Percentiles rank a stretch among this genome's conserved stretches.
Conservation (phyloP, 805 yeast species). For the Kodamaea fukazawae region DNA sequence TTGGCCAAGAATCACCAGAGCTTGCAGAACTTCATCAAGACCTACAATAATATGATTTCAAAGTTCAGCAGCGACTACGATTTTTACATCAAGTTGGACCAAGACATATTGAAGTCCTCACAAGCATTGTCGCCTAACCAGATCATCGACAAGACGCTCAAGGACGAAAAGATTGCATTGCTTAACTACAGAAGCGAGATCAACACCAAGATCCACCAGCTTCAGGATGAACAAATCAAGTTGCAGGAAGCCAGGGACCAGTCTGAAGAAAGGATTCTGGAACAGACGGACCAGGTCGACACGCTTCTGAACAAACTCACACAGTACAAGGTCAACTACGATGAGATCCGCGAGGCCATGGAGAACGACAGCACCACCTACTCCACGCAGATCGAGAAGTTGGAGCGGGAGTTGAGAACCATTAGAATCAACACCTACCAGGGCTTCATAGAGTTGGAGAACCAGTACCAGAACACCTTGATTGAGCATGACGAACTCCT, state of each 20-base stretch:
- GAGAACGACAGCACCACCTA: conserved; percentile 50
- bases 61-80: conserved; percentile 41
- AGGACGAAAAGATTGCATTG: conserved; percentile 44
- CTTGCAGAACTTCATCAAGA: conserved; percentile 50
- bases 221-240: conserved; percentile 57
- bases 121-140: conserved; percentile 22
- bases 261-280: conserved; percentile 51
- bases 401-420: conserved; percentile 55
- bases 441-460: conserved; percentile 46
- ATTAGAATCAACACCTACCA: conserved; percentile 49
- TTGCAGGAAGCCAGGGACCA: conserved; percentile 59
- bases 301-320: conserved; percentile 55
- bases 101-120: conserved; percentile 8
- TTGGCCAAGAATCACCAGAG: conserved; percentile 49
- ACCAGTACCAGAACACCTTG: conserved; percentile 47
- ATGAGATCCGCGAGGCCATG: conserved; percentile 55
- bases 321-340: conserved; percentile 50
- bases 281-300: conserved; percentile 56
- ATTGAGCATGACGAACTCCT: conserved; percentile 51
- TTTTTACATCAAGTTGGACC: conserved; percentile 40
- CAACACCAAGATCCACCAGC: conserved; percentile 42
- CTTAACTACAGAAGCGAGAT: conserved; percentile 32
- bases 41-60: conserved; percentile 55
- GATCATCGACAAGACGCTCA: conserved; percentile 44
- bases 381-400: conserved; percentile 62